phyloP scores from a whole-genome alignment of 2,329 filamentous ascomycete genomes.

The Dothiorella sarmentorum region DNA sequence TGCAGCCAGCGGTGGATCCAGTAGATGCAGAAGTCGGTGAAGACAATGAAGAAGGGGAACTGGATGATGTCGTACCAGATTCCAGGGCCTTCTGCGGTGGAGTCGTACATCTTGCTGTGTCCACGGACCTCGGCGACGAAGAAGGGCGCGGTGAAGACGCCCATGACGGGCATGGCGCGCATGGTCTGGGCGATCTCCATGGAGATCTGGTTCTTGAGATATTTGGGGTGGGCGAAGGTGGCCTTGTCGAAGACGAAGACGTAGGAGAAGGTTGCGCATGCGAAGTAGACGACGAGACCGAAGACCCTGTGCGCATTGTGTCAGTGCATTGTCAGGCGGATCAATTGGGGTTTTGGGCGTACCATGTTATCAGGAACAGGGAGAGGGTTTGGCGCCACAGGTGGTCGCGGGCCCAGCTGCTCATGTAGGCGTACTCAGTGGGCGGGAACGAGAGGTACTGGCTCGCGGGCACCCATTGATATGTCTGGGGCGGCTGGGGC shows the following conservation, averaged over 20 bases:
- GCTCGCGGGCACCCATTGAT: constrained; percentile 71
- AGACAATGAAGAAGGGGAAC: constrained; percentile 82
- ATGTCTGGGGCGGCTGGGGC: constrained; percentile 41
- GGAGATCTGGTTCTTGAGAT: constrained; percentile 86
- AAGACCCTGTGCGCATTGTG: constrained; percentile 64
- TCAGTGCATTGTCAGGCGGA: background rate
- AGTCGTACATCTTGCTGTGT: constrained; percentile 83
- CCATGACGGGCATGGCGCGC: constrained; percentile 75
- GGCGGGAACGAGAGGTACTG: constrained; percentile 67
- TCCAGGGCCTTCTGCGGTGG: constrained; percentile 70
- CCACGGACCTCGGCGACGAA: constrained; percentile 82
- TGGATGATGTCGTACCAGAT: constrained; percentile 75
- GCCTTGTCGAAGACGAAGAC: constrained; percentile 87
- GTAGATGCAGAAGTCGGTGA: constrained; percentile 89
- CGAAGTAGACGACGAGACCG: constrained; percentile 78
- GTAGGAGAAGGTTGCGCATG: constrained; percentile 80
- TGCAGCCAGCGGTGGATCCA: constrained; percentile 86
- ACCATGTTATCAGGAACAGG: constrained; percentile 86
- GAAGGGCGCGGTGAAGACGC: constrained; percentile 73
- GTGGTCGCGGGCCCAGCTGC: constrained; percentile 73
- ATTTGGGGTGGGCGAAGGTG: constrained; percentile 85
- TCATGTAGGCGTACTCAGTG: constrained; percentile 73
- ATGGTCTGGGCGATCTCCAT: constrained; percentile 82
- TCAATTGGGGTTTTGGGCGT: constrained; percentile 24
- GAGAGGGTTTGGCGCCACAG: constrained; percentile 69